Percentiles rank a stretch among this genome's conserved stretches.
Evolutionary conservation across 306 rosid genomes (phyloP).

Genomic region (Quercus robur): DNA sequence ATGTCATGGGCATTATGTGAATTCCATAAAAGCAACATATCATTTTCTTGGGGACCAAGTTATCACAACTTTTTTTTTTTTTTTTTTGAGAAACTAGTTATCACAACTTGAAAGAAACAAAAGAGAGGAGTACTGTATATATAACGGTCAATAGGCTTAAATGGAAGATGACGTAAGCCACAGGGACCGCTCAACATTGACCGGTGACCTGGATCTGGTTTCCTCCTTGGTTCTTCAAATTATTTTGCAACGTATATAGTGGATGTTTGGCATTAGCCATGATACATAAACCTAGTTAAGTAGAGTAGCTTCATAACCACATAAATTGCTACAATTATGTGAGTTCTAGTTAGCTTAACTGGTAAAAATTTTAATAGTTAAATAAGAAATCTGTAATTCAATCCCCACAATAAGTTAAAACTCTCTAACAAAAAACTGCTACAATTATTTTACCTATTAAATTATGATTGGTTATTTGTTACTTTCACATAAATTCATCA

Average conservation of each 20-base stretch:
- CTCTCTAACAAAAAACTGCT: too few species aligned
- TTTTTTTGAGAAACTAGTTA: too few species aligned
- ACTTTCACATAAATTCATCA: too few species aligned
- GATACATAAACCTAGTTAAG: too few species aligned
- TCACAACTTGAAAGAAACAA: not conserved
- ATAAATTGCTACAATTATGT: too few species aligned
- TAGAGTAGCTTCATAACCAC: too few species aligned
- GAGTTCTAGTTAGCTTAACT: rapidly evolving
- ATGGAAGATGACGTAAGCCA: constrained; percentile 19
- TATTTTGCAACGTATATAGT: too few species aligned
- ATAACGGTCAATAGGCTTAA: not conserved
- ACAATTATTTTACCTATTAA: too few species aligned
- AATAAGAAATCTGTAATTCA: rapidly evolving
- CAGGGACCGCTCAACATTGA: not conserved
- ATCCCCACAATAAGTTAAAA: rapidly evolving
- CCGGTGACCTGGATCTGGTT: not conserved
- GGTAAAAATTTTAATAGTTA: too few species aligned
- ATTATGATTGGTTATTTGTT: too few species aligned
- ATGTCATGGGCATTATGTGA: constrained; percentile 15
- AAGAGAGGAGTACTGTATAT: not conserved
- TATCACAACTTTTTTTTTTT: constrained; percentile 2
- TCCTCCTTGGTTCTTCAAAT: not conserved
- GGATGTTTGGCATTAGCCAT: too few species aligned
- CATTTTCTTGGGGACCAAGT: constrained; percentile 17
- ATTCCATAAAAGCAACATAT: not conserved